Evolutionary conservation across 371 early-diverging fungal species (phyloP).

Genomic region (Antonospora locustae): DNA sequence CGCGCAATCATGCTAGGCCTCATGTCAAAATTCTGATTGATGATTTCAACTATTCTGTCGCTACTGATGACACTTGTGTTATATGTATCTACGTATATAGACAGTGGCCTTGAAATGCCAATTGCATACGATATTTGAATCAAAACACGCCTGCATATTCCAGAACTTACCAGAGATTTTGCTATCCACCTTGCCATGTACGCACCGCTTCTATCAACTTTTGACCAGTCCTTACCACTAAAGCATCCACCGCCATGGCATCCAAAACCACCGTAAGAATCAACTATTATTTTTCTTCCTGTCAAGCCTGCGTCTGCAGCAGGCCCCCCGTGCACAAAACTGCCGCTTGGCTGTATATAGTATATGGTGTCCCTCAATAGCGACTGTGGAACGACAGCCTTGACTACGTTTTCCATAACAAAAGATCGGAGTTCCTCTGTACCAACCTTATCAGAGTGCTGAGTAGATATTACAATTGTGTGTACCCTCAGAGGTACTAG

Average conservation of each 20-base stretch:
- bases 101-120: conserved; percentile 89
- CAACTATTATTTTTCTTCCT: conserved; percentile 97
- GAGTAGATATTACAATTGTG: conserved; percentile 89
- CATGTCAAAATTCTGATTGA: conserved; percentile 88
- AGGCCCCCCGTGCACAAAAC: conserved; percentile 96
- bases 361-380: conserved; percentile 77
- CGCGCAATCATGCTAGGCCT: conserved; percentile 90
- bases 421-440: conserved; percentile 68
- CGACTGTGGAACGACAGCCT: conserved; percentile 75
- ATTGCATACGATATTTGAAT: conserved; percentile 97
- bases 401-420: conserved; percentile 76
- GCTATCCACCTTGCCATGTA: conserved; percentile 97
- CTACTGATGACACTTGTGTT: conserved; percentile 75
- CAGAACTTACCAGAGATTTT: conserved; percentile 72
- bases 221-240: conserved; percentile 98
- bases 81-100: conserved; percentile 86
- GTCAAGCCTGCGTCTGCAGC: conserved; percentile 98
- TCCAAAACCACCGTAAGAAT: conserved; percentile 88
- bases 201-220: conserved; percentile 97
- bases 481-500: conserved; percentile 82
- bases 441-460: conserved; percentile 75
- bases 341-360: conserved; percentile 91
- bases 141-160: conserved; percentile 74
- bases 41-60: conserved; percentile 70
- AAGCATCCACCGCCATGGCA: conserved; percentile 99